A percentile compares a stretch with the other conserved stretches of the same genome.
Conservation (phyloP, 2,329 filamentous ascomycete genomes). For the Cladosporium halotolerans region DNA sequence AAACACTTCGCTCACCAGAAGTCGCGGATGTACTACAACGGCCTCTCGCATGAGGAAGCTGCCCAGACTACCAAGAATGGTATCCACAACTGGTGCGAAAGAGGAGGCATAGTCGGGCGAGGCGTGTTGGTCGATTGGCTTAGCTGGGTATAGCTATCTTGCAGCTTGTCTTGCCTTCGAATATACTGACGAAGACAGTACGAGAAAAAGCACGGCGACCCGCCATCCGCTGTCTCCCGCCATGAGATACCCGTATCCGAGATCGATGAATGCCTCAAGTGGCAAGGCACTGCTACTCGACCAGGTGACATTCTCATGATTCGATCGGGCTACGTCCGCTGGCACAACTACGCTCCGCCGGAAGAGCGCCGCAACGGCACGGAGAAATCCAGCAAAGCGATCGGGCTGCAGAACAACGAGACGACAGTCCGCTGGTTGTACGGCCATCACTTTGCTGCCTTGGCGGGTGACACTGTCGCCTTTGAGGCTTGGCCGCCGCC, state of each 20-base stretch:
- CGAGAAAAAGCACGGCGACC: constrained; percentile 41
- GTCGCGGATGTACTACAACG: constrained; percentile 22
- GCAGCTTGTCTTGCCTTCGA: constrained; percentile 8
- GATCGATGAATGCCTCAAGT: constrained; percentile 21
- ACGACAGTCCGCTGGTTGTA: constrained; percentile 49
- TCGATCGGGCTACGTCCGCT: constrained; percentile 41
- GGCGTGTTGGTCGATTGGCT: constrained; percentile 51
- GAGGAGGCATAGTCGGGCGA: constrained; percentile 47
- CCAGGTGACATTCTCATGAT: constrained; percentile 51
- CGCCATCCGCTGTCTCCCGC: constrained; percentile 47
- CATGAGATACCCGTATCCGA: constrained; percentile 42
- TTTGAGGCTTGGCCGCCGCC: constrained; percentile 29
- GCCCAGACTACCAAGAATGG: constrained; percentile 15
- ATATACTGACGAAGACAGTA: constrained; percentile 35
- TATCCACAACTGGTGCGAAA: constrained; percentile 43
- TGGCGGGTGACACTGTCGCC: constrained; percentile 30
- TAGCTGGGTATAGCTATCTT: constrained; percentile 21
- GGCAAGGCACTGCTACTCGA: constrained; percentile 28
- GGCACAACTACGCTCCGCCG: constrained; percentile 18
- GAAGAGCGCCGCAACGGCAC: constrained; percentile 17
- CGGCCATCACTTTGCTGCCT: constrained; percentile 29
- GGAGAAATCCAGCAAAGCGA: constrained; percentile 15
- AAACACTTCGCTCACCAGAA: constrained; percentile 39
- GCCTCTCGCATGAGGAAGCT: constrained; percentile 19
- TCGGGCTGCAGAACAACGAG: constrained; percentile 42